Conservation (phyloP, 2,329 filamentous ascomycete species). For the Immersiporthe knoxdaviesiana region DNA sequence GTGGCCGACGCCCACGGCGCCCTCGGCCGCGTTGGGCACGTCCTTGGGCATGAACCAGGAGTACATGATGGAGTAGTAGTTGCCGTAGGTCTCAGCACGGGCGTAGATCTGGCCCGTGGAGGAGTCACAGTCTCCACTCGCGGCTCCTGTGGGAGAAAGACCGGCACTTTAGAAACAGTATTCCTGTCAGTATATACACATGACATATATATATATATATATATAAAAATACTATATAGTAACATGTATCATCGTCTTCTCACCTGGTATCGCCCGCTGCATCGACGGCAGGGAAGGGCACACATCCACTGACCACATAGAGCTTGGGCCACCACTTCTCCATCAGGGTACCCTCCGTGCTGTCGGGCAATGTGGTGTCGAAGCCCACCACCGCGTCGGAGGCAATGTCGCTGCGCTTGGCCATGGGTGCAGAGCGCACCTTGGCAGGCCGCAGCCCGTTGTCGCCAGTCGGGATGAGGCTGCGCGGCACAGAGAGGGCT, state of each 20-base stretch:
- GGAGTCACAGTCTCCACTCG: conserved; percentile 39
- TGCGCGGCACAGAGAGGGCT: conserved; percentile 9
- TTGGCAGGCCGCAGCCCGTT: conserved; percentile 15
- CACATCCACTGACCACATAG: conserved; percentile 61
- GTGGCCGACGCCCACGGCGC: conserved; percentile 37
- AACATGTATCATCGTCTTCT: no score
- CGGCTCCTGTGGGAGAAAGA: conserved; percentile 38
- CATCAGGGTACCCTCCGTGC: conserved; percentile 51
- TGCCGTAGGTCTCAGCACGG: conserved; percentile 37
- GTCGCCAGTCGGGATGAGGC: conserved; percentile 3
- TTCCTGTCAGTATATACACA: neutral
- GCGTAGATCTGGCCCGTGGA: conserved; percentile 45
- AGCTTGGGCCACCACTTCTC: conserved; percentile 60
- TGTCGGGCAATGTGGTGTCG: conserved; percentile 52
- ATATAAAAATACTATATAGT: no score
- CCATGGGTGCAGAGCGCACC: conserved; percentile 21
- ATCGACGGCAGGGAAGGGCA: conserved; percentile 66
- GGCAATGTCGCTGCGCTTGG: conserved; percentile 35
- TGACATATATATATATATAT: neutral
- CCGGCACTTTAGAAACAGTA: conserved; percentile 38
- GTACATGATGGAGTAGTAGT: conserved; percentile 45
- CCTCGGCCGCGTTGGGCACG: conserved; percentile 35
- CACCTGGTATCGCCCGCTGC: conserved; percentile 60
- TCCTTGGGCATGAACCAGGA: conserved; percentile 52
- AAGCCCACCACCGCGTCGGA: conserved; percentile 53